phyloP scores from a whole-genome alignment of 371 early-diverging fungal genomes.

The Circinella minor region DNA sequence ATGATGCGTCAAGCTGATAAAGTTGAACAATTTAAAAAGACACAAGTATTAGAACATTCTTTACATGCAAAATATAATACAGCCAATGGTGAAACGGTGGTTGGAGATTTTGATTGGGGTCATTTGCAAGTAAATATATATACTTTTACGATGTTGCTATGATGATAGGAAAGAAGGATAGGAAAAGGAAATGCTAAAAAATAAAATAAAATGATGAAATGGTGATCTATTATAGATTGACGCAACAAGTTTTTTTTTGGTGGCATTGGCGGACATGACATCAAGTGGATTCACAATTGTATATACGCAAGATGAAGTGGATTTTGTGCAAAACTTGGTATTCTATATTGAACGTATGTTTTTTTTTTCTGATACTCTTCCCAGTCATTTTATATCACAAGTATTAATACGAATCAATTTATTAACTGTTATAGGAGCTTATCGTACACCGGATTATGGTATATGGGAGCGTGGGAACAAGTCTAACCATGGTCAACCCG shows the following conservation, averaged over 20 bases:
- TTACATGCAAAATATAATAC: conserved; percentile 93
- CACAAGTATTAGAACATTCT: conserved; percentile 70
- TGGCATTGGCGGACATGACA: conserved; percentile 88
- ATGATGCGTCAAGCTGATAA: conserved; percentile 91
- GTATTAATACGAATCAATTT: neutral
- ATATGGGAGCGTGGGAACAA: conserved; percentile 95
- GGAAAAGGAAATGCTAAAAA: neutral
- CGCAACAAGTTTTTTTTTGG: conserved; percentile 83
- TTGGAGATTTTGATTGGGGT: conserved; percentile 88
- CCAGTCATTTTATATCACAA: neutral
- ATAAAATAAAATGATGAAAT: too few species aligned
- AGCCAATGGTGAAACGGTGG: conserved; percentile 83
- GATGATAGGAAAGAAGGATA: neutral
- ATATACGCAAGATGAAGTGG: conserved; percentile 87
- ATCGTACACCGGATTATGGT: conserved; percentile 88
- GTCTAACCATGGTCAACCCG: conserved; percentile 87
- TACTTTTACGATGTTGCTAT: neutral
- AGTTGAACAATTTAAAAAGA: conserved; percentile 83
- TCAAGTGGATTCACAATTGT: conserved; percentile 79
- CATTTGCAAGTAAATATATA: conserved; percentile 56
- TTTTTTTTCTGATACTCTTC: neutral
- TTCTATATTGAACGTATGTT: conserved; percentile 84
- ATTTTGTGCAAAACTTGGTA: conserved; percentile 89
- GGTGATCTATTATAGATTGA: conserved; percentile 56
- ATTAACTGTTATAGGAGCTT: conserved; percentile 36